phyloP scores from a whole-genome alignment of 179 eudicot genomes.

The Gypsophila paniculata region DNA sequence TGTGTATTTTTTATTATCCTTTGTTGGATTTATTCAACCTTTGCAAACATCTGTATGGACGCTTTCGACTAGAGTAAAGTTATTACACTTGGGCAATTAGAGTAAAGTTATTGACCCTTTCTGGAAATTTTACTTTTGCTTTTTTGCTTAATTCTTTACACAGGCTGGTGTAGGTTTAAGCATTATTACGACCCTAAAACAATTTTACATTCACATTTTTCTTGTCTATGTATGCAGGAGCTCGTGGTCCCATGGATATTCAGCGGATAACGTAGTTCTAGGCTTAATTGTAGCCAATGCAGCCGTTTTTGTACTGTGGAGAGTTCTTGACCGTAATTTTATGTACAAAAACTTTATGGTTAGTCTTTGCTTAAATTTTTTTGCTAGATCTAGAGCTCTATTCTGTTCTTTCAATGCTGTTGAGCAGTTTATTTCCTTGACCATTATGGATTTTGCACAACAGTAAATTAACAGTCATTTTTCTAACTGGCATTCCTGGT shows the following conservation, averaged over 20 bases:
- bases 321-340: conserved; percentile 43
- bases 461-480: not conserved
- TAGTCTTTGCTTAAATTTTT: conserved; percentile 24
- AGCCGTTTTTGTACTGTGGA: conserved; percentile 72
- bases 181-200: conserved; percentile 7
- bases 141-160: not conserved
- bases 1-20: not conserved
- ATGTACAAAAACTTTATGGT: conserved; percentile 72
- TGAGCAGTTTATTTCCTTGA: not conserved
- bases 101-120: not conserved
- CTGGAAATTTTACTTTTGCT: not conserved
- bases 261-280: conserved; percentile 50
- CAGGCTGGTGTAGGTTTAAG: not conserved
- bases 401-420: not conserved
- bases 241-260: conserved; percentile 47
- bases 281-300: conserved; percentile 67
- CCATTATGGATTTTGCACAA: not conserved
- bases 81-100: not conserved
- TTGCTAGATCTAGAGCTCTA: not conserved
- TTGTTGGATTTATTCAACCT: not conserved
- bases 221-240: conserved; percentile 42
- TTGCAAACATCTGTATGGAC: not conserved
- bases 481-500: not conserved
- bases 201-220: not conserved
- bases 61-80: not conserved